A percentile compares a stretch with the other conserved stretches of the same genome.
These are phyloP conservation scores for Rhizopogon parksii DNA, from an alignment of 1,284 basidiomycete genomes.

Conservation along the genomic window DNA sequence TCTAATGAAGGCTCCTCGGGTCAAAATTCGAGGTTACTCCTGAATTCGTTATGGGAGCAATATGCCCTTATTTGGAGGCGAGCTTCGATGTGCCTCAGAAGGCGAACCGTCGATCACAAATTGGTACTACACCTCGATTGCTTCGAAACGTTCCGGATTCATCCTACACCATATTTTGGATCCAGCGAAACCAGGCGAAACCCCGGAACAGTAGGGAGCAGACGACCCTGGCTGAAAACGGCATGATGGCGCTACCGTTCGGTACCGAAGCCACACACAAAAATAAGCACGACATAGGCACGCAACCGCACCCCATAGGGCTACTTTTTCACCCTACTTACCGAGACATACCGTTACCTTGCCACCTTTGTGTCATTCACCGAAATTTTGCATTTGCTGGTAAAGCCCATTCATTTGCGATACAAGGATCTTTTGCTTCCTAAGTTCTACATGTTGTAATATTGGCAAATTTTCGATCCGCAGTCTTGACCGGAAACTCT, in stretches of 20 bases:
- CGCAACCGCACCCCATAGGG: neutral
- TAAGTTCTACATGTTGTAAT: too few species aligned
- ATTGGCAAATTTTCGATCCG: too few species aligned
- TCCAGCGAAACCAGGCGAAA: neutral
- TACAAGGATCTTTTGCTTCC: too few species aligned
- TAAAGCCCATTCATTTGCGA: too few species aligned
- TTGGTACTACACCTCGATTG: conserved; percentile 22
- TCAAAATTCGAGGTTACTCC: neutral
- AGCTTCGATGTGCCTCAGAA: conserved; percentile 30
- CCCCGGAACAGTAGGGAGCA: neutral
- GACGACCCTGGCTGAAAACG: neutral
- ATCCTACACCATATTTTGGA: conserved; percentile 5
- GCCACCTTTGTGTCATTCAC: neutral
- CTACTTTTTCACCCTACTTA: neutral
- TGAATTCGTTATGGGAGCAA: conserved; percentile 12
- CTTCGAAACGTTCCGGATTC: conserved; percentile 15
- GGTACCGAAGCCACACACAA: conserved; percentile 1
- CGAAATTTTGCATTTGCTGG: too few species aligned
- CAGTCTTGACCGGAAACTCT: too few species aligned
- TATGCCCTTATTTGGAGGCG: conserved; percentile 18
- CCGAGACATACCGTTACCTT: neutral
- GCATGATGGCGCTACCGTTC: neutral
- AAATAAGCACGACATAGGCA: conserved; percentile 1
- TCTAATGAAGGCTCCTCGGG: neutral
- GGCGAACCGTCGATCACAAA: conserved; percentile 27